phyloP scores from a whole-genome alignment of 83 land plant species.

The Picea abies region DNA sequence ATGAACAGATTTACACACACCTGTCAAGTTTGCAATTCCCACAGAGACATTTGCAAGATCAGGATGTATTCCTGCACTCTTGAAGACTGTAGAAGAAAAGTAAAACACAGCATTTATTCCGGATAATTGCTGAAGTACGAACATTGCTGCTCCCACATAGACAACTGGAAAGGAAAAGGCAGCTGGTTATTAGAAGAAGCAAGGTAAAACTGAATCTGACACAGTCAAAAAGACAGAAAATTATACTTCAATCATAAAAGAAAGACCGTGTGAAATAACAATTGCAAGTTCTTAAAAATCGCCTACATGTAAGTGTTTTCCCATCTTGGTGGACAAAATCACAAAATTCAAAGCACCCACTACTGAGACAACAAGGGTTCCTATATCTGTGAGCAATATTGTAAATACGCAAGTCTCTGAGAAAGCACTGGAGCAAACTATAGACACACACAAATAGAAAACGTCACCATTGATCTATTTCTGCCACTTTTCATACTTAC shows the following conservation, averaged over 20 bases:
- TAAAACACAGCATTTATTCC: slow-evolving; percentile 97
- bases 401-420: neutral
- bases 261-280: neutral
- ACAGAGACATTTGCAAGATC: slow-evolving; percentile 69
- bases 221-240: neutral
- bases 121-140: slow-evolving; percentile 87
- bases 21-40: slow-evolving; percentile 69
- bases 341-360: too few species aligned
- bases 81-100: slow-evolving; percentile 84
- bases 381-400: too few species aligned
- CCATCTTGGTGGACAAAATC: neutral
- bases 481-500: too few species aligned
- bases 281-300: neutral
- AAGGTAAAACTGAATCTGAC: neutral
- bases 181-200: neutral
- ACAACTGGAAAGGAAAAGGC: slow-evolving; percentile 58
- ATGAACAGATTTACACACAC: slow-evolving; percentile 28
- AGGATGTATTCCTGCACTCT: slow-evolving; percentile 73
- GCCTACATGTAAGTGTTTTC: neutral
- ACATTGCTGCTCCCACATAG: slow-evolving; percentile 74
- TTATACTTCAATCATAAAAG: neutral
- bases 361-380: too few species aligned
- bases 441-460: too few species aligned
- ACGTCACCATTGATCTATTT: too few species aligned
- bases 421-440: neutral